Evolutionary conservation across 495 filamentous ascomycete species (phyloP), one percentile per base, ranked within the genome.

Genomic region (Terfezia claveryi): DNA sequence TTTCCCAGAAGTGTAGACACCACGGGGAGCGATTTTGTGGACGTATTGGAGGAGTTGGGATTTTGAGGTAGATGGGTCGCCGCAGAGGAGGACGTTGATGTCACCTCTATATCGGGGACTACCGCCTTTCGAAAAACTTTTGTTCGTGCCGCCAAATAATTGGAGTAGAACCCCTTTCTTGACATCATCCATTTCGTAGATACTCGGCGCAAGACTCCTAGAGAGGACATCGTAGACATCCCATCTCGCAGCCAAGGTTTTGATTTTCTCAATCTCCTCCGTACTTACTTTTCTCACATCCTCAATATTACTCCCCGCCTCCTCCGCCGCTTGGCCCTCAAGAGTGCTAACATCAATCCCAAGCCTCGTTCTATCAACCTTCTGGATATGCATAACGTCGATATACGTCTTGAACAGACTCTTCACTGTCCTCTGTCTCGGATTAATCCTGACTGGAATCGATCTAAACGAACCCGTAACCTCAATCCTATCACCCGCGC

Each of bases 111-210:
- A 98, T 57, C 81, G 86, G 10, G 91, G 91, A 62, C 83, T 92
- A 55, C 87, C 91, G 51, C 91, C 91, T 68, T 94, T 94, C 61
- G 95, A 81, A 67, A 98, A 98, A 0, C 83, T 80, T 68, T 98
- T 98, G 71, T 98, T 98, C n/a, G 91, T 95, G 27, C 91, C 91
- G 14, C 91, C 92, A 64, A 98, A 98, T 50, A 98, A 74, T 62
- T 98, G 91, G 4, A 98, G 79, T 10, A 98, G 72, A 55, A 98
- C 93, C 32, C 91, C 91, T 67, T 98, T 98, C 76, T 96, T 96
- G 38, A 96, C 85, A 65, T 99, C 91, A 57, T 96, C 92, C 83
- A 91, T 86, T 66, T 99, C 91, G 70, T 92, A 96, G 60, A 99
- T 77, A 57, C 86, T 94, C 17, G 91, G 91, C 2, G 92, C 92